Conservation (phyloP, 805 yeast species). For the Candida ortonii region DNA sequence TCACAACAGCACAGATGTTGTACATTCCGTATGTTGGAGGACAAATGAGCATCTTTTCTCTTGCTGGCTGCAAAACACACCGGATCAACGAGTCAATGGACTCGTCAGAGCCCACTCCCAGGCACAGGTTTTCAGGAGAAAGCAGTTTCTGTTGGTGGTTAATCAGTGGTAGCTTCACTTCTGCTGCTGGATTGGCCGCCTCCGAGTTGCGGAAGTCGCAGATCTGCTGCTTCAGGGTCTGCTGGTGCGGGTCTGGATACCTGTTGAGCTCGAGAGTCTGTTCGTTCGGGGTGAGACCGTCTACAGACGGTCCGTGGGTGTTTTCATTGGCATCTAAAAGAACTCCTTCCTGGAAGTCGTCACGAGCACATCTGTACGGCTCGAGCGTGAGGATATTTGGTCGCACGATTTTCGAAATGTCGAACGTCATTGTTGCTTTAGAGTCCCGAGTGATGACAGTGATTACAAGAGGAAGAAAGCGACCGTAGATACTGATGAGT, state of each 20-base stretch:
- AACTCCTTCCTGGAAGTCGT: slow-evolving; percentile 86
- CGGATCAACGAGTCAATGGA: slow-evolving; percentile 86
- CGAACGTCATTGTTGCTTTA: slow-evolving; percentile 39
- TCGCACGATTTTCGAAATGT: slow-evolving; percentile 61
- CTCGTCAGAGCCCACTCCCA: slow-evolving; percentile 98
- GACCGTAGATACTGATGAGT: too few relatives aligned
- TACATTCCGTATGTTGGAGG: slow-evolving; percentile 99
- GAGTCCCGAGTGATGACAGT: too few relatives aligned
- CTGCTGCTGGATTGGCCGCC: slow-evolving; percentile 27
- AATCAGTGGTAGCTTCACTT: slow-evolving; percentile 20
- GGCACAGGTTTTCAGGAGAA: slow-evolving; percentile 68
- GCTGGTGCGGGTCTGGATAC: slow-evolving; percentile 96
- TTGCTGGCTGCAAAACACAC: slow-evolving; percentile 78
- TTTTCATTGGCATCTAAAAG: slow-evolving; percentile 95
- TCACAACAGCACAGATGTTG: slow-evolving; percentile 82
- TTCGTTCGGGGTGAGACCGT: slow-evolving; percentile 44
- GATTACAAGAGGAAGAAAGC: too few relatives aligned
- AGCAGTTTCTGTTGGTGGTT: slow-evolving; percentile 12
- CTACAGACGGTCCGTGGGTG: slow-evolving; percentile 82
- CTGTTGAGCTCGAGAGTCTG: slow-evolving; percentile 64
- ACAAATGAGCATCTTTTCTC: slow-evolving; percentile 76
- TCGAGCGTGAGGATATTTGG: slow-evolving; percentile 80
- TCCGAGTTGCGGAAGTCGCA: slow-evolving; percentile 66
- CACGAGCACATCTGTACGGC: slow-evolving; percentile 97
- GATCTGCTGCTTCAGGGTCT: slow-evolving; percentile 66